Percentiles rank a stretch among this genome's conserved stretches.
Conservation (phyloP, 1,284 basidiomycete species). For the Papiliotrema nemorosa region DNA sequence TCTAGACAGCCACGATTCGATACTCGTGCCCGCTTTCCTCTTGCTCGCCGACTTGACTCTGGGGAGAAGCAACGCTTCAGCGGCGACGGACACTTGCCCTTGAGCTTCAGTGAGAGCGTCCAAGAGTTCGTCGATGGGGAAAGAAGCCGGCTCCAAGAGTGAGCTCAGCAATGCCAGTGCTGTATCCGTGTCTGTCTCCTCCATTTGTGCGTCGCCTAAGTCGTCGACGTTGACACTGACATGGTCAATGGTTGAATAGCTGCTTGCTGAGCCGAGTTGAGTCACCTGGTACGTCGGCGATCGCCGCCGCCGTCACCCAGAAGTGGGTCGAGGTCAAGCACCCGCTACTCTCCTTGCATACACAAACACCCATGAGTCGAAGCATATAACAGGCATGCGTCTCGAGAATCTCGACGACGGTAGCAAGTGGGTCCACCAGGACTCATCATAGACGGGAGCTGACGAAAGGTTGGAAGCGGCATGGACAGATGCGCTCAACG, state of each 20-base stretch:
- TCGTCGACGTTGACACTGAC: too few species aligned
- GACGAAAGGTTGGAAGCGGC: constrained; percentile 43
- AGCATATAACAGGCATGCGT: too few species aligned
- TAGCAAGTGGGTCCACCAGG: constrained; percentile 33
- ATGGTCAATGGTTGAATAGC: too few species aligned
- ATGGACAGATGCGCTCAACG: constrained; percentile 43
- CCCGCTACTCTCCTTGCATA: too few species aligned
- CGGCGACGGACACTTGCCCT: constrained; percentile 62
- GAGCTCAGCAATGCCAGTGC: constrained; percentile 39
- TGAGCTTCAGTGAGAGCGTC: constrained; percentile 60
- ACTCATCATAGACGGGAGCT: neutral
- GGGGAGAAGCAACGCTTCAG: constrained; percentile 50
- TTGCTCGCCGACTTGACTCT: constrained; percentile 43
- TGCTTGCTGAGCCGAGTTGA: too few species aligned
- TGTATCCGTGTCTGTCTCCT: constrained; percentile 21
- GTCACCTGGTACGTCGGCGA: too few species aligned
- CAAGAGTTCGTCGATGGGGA: constrained; percentile 45
- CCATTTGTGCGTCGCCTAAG: too few species aligned
- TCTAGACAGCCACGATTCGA: constrained; percentile 58
- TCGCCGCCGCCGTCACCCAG: too few species aligned
- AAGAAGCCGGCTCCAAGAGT: constrained; percentile 40
- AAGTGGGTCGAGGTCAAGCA: too few species aligned
- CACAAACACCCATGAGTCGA: too few species aligned
- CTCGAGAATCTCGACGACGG: constrained; percentile 45
- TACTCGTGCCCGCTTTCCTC: constrained; percentile 49